These are phyloP conservation scores for Rutstroemia sp. DNA, from an alignment of 2,329 filamentous ascomycete species.

Conservation along the genomic window DNA sequence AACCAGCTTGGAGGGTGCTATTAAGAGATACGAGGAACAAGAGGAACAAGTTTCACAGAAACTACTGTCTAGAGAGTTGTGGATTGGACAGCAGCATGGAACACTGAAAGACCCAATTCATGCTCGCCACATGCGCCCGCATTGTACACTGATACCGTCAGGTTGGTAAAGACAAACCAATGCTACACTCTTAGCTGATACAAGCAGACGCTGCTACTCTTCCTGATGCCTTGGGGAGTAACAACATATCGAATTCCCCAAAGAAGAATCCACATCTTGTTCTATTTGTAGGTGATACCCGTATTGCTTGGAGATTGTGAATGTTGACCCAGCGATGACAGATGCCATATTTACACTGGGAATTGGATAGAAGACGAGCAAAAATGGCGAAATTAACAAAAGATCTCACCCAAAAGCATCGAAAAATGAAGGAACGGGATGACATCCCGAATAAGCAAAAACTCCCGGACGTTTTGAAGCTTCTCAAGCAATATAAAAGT, in stretches of 20 bases:
- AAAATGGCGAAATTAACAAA: constrained; percentile 16
- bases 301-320: not conserved
- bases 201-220: not conserved
- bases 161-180: constrained; percentile 1
- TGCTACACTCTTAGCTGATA: too few species aligned
- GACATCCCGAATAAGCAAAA: not conserved
- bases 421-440: not conserved
- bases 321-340: not conserved
- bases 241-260: not conserved
- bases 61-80: constrained; percentile 17
- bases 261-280: constrained; percentile 9
- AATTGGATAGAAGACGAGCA: constrained; percentile 15
- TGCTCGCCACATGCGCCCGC: constrained; percentile 17
- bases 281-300: constrained; percentile 14
- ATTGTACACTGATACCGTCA: constrained; percentile 11
- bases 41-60: constrained; percentile 3
- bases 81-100: constrained; percentile 17
- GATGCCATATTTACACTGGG: constrained; percentile 22
- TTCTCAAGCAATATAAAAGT: too few species aligned
- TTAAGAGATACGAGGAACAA: constrained; percentile 13
- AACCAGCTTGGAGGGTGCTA: constrained; percentile 6
- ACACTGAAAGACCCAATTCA: constrained; percentile 15
- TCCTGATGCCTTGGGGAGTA: not conserved
- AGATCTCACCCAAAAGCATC: not conserved
- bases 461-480: too few species aligned